Conservation (phyloP, 768 basidiomycete species). For the Xerocomellus intermedius region DNA sequence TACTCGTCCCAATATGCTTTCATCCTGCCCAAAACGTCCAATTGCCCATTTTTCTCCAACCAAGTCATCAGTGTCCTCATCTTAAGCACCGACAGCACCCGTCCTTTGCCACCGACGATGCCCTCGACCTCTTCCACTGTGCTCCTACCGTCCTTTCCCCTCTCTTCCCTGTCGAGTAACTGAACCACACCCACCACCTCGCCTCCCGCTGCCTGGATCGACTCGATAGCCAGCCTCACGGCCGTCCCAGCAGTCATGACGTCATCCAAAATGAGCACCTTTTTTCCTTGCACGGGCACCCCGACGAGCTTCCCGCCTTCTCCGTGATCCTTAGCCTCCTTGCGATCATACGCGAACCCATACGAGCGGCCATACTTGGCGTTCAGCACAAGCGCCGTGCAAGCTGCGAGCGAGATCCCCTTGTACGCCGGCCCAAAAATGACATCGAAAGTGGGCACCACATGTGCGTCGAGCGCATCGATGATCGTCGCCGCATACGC, state of each 20-base stretch:
- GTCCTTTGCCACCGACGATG: conserved; percentile 62
- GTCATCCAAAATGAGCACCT: conserved; percentile 90
- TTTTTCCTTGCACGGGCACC: conserved; percentile 72
- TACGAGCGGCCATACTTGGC: conserved; percentile 62
- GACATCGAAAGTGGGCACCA: conserved; percentile 61
- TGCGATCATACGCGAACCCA: conserved; percentile 90
- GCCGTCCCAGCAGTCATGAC: conserved; percentile 95
- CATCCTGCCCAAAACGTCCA: conserved; percentile 69
- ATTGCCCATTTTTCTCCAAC: conserved; percentile 67
- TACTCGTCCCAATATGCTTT: conserved; percentile 52
- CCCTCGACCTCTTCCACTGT: conserved; percentile 82
- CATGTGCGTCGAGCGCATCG: conserved; percentile 31
- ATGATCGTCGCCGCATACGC: conserved; percentile 87
- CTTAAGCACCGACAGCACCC: conserved; percentile 76
- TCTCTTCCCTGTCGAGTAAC: conserved; percentile 66
- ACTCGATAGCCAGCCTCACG: conserved; percentile 76
- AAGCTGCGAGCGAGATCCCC: conserved; percentile 90
- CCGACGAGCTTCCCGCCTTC: conserved; percentile 94
- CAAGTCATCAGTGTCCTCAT: conserved; percentile 86
- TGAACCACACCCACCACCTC: conserved; percentile 87
- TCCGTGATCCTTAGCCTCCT: conserved; percentile 94
- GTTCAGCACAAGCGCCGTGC: conserved; percentile 74
- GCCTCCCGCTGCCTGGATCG: conserved; percentile 66
- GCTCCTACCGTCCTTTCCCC: conserved; percentile 49
- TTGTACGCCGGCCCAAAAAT: conserved; percentile 98